These are phyloP conservation scores for Trifolium repens DNA, from an alignment of 306 rosid genomes.

Conservation along the genomic window DNA sequence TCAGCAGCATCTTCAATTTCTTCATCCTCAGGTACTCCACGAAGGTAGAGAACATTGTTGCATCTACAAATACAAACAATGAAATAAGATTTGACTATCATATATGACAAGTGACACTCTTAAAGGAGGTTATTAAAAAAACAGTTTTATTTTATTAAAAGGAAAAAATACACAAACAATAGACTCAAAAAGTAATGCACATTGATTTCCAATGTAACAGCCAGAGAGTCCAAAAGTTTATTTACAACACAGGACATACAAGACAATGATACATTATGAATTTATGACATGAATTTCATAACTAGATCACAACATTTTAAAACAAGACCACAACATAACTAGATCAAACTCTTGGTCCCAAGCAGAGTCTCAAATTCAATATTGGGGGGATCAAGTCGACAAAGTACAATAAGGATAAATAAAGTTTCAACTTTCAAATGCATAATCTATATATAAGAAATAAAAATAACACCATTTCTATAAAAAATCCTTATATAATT, in stretches of 20 bases:
- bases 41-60: slow-evolving; percentile 95
- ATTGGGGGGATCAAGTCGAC: too few relatives aligned
- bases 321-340: neutral
- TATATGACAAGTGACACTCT: neutral
- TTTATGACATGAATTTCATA: neutral
- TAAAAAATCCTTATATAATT: too few relatives aligned
- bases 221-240: neutral
- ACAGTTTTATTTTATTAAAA: too few relatives aligned
- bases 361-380: too few relatives aligned
- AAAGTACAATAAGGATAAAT: too few relatives aligned
- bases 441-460: too few relatives aligned
- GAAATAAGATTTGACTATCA: neutral
- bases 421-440: too few relatives aligned
- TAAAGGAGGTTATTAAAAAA: neutral
- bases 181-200: too few relatives aligned
- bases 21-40: slow-evolving; percentile 95
- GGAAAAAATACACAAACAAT: too few relatives aligned
- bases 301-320: neutral
- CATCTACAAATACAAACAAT: slow-evolving; percentile 60
- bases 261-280: neutral
- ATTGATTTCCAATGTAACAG: neutral
- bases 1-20: slow-evolving; percentile 89
- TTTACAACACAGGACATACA: neutral
- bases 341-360: neutral
- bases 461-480: too few relatives aligned